Evolutionary conservation across 371 early-diverging fungal genomes (phyloP).

Genomic region (Haplosporangium sp.): DNA sequence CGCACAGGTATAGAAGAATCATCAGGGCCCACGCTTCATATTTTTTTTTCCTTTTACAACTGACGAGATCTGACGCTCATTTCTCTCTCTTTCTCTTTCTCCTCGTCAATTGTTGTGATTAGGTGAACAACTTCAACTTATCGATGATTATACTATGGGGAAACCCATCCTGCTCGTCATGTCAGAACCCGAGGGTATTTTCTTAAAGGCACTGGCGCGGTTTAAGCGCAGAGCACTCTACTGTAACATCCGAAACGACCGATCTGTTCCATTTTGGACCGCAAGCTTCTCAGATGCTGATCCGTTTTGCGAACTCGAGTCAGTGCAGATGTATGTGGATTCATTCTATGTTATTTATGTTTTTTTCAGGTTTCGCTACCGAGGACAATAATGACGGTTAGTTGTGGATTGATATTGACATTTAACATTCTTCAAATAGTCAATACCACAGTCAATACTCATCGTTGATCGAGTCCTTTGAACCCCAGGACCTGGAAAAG

Average conservation of each 20-base stretch:
- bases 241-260: slow-evolving; percentile 79
- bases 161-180: slow-evolving; percentile 67
- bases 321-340: slow-evolving; percentile 60
- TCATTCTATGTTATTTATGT: not conserved
- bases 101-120: slow-evolving; percentile 29
- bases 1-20: slow-evolving; percentile 57
- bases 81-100: not conserved
- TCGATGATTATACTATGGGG: slow-evolving; percentile 57
- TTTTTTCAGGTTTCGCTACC: not conserved
- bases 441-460: slow-evolving; percentile 41
- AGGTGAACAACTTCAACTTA: slow-evolving; percentile 66
- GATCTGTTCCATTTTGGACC: slow-evolving; percentile 76
- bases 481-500: slow-evolving; percentile 23
- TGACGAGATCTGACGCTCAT: not conserved
- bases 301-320: slow-evolving; percentile 59
- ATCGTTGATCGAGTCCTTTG: slow-evolving; percentile 47
- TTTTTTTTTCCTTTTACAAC: not conserved
- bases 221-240: slow-evolving; percentile 65
- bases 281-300: slow-evolving; percentile 66
- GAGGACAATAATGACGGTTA: too few species aligned
- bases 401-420: not conserved
- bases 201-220: slow-evolving; percentile 62
- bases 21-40: slow-evolving; percentile 16
- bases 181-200: slow-evolving; percentile 71
- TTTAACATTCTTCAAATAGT: slow-evolving; percentile 4